Percentiles rank a stretch among this genome's conserved stretches.
Evolutionary conservation across 1,139 yeast genomes (phyloP).

Genomic region (Pichia sp.): DNA sequence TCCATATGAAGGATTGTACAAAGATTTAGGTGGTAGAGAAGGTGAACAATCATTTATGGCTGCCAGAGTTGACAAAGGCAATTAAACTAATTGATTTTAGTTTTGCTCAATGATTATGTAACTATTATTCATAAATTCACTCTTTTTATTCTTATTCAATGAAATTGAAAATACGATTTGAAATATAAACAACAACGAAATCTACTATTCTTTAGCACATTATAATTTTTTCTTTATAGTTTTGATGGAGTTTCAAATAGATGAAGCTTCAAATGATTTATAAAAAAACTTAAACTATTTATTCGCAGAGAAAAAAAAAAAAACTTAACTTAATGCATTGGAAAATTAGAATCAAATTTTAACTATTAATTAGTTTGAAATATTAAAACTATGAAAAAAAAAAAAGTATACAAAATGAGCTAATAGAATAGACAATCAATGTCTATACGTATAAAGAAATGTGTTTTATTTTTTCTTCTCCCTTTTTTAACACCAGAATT

Average conservation of each 20-base stretch:
- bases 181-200: too few species aligned
- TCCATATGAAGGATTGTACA: conserved; percentile 70
- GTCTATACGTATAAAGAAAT: background rate
- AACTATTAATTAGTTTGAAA: too few species aligned
- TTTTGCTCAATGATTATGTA: background rate
- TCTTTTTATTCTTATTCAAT: background rate
- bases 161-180: background rate
- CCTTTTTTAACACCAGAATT: conserved; percentile 47
- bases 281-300: too few species aligned
- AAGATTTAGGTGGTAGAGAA: conserved; percentile 58
- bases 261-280: too few species aligned
- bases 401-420: background rate
- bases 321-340: too few species aligned
- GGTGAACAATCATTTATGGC: conserved; percentile 38
- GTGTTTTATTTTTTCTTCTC: background rate
- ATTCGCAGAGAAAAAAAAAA: too few species aligned
- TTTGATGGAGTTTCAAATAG: too few species aligned
- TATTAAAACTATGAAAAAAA: too few species aligned
- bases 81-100: conserved; percentile 3
- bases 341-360: too few species aligned
- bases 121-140: too few species aligned
- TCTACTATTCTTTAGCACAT: background rate
- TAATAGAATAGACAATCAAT: background rate
- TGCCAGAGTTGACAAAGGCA: conserved; percentile 31
- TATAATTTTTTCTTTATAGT: too few species aligned